Evolutionary conservation across 2,329 filamentous ascomycete genomes (phyloP).

Genomic region (Tolypocladium ophioglossoides): DNA sequence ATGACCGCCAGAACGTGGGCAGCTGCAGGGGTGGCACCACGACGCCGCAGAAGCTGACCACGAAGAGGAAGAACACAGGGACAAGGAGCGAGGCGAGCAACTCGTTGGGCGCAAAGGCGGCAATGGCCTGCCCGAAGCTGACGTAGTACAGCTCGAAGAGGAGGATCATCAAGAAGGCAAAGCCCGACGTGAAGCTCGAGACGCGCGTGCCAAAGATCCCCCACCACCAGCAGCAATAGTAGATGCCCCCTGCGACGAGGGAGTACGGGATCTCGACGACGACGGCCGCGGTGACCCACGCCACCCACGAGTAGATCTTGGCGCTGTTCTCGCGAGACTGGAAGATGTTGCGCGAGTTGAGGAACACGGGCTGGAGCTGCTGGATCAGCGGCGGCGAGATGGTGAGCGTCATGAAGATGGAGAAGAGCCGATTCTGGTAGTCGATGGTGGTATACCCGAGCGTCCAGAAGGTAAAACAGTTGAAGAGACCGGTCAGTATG

Average conservation of each 20-base stretch:
- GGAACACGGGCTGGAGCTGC: constrained; percentile 64
- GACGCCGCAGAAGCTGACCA: constrained; percentile 61
- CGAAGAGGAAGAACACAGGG: constrained; percentile 59
- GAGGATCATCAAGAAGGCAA: constrained; percentile 53
- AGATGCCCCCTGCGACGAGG: constrained; percentile 47
- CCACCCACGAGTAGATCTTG: constrained; percentile 70
- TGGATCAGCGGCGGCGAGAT: constrained; percentile 67
- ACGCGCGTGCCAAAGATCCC: constrained; percentile 36
- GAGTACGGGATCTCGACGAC: constrained; percentile 62
- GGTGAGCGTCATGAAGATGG: constrained; percentile 66
- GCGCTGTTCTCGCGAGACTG: constrained; percentile 62
- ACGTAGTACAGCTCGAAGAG: constrained; percentile 57
- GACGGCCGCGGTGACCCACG: constrained; percentile 55
- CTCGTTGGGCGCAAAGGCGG: constrained; percentile 55
- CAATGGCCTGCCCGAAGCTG: constrained; percentile 57
- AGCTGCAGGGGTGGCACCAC: constrained; percentile 50
- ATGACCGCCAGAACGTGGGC: constrained; percentile 51
- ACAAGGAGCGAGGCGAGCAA: constrained; percentile 56
- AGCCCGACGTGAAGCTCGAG: constrained; percentile 46
- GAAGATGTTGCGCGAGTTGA: constrained; percentile 57
- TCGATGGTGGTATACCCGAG: constrained; percentile 46
- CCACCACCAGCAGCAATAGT: constrained; percentile 46
- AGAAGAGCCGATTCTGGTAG: constrained; percentile 63
- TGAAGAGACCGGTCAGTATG: constrained; percentile 54
- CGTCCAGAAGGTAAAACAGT: constrained; percentile 60